These are phyloP conservation scores for Kwoniella shivajii DNA, from an alignment of 1,284 basidiomycete genomes.

Conservation along the genomic window DNA sequence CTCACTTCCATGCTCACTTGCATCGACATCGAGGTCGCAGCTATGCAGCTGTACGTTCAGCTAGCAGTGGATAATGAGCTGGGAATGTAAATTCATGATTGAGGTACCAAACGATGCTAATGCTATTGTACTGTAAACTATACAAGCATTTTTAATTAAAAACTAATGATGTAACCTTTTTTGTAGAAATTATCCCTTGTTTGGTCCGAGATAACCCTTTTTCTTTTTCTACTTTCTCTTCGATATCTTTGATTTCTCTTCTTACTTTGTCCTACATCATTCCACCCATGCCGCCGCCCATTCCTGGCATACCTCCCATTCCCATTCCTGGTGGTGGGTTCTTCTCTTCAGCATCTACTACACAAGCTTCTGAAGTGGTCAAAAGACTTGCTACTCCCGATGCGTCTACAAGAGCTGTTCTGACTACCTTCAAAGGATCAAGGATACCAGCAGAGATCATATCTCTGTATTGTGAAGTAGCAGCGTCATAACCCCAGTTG, in stretches of 20 bases:
- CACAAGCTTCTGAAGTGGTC: conserved; percentile 89
- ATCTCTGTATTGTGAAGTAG: conserved; percentile 87
- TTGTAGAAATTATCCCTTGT: no score
- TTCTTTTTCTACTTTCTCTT: conserved; percentile 2
- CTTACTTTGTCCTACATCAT: conserved; percentile 56
- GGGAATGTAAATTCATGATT: no score
- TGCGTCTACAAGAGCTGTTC: conserved; percentile 88
- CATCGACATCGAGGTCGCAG: no score
- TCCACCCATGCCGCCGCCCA: conserved; percentile 61
- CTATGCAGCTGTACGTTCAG: no score
- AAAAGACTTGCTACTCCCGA: conserved; percentile 81
- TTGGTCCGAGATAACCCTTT: no score
- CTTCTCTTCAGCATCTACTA: conserved; percentile 89
- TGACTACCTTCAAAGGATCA: conserved; percentile 89
- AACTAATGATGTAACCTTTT: no score
- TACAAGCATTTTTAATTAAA: no score
- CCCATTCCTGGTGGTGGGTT: conserved; percentile 60
- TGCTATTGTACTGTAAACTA: no score
- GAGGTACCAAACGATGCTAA: no score
- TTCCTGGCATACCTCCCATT: conserved; percentile 53
- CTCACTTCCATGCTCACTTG: no score
- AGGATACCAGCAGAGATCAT: conserved; percentile 94
- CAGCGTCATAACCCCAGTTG: conserved; percentile 86
- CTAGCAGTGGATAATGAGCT: no score
- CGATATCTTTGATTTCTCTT: no score